A percentile compares a stretch with the other conserved stretches of the same genome.
Conservation (phyloP, 768 basidiomycete genomes). For the Lyophyllum shimeji region DNA sequence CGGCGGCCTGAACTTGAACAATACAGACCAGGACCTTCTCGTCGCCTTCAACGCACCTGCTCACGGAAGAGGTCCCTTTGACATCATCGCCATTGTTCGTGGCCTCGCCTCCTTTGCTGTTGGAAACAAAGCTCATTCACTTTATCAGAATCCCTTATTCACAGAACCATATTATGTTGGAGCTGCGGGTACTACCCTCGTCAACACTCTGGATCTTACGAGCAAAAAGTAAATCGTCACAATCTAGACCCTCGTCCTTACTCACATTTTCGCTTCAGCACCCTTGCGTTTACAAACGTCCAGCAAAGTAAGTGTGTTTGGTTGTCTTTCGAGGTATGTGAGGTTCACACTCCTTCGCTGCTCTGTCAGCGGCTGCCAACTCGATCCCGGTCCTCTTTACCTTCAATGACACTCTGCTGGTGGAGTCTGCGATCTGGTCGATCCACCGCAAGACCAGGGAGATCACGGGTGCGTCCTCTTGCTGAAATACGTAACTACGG, state of each 20-base stretch:
- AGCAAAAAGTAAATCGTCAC: conserved; percentile 20
- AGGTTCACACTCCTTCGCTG: not conserved
- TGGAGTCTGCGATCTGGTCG: conserved; percentile 50
- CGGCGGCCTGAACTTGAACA: conserved; percentile 33
- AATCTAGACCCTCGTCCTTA: not conserved
- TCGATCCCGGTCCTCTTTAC: conserved; percentile 29
- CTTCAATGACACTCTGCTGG: conserved; percentile 16
- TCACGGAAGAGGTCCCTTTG: conserved; percentile 24
- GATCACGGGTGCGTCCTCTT: conserved; percentile 34
- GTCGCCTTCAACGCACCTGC: conserved; percentile 29
- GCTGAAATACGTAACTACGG: not conserved
- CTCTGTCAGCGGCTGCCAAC: conserved; percentile 28
- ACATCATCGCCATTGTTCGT: conserved; percentile 38
- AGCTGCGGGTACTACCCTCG: conserved; percentile 22
- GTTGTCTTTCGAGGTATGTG: not conserved
- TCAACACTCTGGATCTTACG: conserved; percentile 7
- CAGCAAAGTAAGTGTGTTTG: conserved; percentile 28
- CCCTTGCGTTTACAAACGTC: conserved; percentile 34
- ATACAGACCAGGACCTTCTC: conserved; percentile 28
- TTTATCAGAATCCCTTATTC: conserved; percentile 37
- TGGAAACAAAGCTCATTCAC: not conserved
- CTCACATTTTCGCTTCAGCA: conserved; percentile 20
- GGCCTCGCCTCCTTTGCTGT: not conserved
- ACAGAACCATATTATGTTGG: conserved; percentile 39
- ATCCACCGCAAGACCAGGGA: conserved; percentile 35